Percentiles rank a stretch among this genome's conserved stretches.
Conservation (phyloP, 2,329 filamentous ascomycete genomes). For the Diaporthe sp. region DNA sequence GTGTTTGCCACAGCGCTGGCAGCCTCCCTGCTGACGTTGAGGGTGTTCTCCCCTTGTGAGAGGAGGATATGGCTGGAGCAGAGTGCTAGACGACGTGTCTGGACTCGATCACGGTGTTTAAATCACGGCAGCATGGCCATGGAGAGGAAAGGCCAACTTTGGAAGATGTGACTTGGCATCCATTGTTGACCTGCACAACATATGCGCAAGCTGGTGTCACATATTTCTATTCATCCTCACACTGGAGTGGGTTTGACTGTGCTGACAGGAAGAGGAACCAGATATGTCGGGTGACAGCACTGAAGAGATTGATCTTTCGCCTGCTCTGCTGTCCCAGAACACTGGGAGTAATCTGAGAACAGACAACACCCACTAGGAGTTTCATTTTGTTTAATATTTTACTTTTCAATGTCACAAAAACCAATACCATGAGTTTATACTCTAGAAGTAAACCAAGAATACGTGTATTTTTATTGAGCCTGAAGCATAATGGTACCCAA, state of each 20-base stretch:
- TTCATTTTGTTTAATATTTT: not conserved
- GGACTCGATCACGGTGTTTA: not conserved
- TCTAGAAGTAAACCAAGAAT: not conserved
- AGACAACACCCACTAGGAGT: not conserved
- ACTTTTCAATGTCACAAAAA: not conserved
- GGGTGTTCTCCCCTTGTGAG: not conserved
- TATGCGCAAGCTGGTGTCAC: not conserved
- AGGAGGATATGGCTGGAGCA: not conserved
- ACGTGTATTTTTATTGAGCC: not conserved
- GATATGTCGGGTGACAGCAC: not conserved
- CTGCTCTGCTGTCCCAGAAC: not conserved
- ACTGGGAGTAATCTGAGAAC: not conserved
- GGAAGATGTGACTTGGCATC: not conserved
- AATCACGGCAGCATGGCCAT: not conserved
- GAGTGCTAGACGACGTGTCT: not conserved
- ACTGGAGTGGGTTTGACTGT: too few species aligned
- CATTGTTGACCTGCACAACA: not conserved
- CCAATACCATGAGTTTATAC: not conserved
- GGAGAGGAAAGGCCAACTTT: not conserved
- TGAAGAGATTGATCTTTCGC: not conserved
- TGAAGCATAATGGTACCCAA: not conserved
- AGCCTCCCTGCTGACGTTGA: not conserved
- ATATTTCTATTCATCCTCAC: too few species aligned
- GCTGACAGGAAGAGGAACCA: not conserved
- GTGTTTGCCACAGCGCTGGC: not conserved